Conservation (phyloP, 495 filamentous ascomycete species). For the Aspergillus egyptiacus region DNA sequence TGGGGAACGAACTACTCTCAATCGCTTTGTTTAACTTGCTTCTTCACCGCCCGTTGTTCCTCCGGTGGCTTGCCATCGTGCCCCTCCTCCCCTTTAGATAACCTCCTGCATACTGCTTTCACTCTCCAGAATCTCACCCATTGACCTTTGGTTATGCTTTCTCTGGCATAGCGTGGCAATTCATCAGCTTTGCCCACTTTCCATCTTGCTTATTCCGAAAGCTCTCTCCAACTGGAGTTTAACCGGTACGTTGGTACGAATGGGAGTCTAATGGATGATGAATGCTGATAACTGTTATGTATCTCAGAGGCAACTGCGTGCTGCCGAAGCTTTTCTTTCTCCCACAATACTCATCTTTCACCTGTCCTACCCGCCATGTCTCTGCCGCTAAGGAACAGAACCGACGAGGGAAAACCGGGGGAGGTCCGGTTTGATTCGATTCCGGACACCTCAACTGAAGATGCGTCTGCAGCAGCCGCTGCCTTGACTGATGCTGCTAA, state of each 20-base stretch:
- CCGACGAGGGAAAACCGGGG: constrained; percentile 32
- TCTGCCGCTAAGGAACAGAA: constrained; percentile 24
- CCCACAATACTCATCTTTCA: constrained; percentile 4
- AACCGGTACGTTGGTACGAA: not conserved
- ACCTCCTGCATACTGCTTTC: not conserved
- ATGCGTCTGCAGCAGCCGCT: constrained; percentile 21
- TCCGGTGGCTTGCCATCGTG: constrained; percentile 1
- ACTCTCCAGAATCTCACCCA: not conserved
- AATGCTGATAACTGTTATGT: not conserved
- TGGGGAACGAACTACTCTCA: not conserved
- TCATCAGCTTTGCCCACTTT: not conserved
- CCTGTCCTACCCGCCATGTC: constrained; percentile 22
- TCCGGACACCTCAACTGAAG: constrained; percentile 28
- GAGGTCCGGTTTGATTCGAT: constrained; percentile 33
- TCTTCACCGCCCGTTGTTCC: constrained; percentile 6
- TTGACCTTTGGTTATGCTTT: not conserved
- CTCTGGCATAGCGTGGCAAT: constrained; percentile 21
- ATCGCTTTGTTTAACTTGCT: constrained; percentile 4
- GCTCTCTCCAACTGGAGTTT: not conserved
- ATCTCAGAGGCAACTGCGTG: not conserved
- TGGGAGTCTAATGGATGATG: not conserved
- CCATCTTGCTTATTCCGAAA: not conserved
- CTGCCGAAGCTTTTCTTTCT: not conserved
- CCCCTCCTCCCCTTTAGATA: not conserved
- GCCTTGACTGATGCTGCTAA: constrained; percentile 30